Evolutionary conservation across 2,329 filamentous ascomycete species (phyloP).

Genomic region (Botrytis medusae): DNA sequence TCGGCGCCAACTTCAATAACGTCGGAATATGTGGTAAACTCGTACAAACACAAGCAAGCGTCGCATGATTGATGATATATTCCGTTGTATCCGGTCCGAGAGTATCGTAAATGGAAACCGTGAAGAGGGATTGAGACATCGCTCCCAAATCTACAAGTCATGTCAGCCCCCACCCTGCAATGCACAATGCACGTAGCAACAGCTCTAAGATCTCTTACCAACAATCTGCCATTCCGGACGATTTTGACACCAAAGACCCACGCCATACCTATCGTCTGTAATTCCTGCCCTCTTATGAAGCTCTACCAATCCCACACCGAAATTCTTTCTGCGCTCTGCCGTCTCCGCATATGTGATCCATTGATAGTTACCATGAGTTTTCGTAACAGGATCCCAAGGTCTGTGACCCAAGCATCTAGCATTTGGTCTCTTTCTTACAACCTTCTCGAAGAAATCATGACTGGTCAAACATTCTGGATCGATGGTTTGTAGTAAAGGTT

Average conservation of each 20-base stretch:
- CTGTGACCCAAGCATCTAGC: constrained; percentile 77
- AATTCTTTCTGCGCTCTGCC: constrained; percentile 75
- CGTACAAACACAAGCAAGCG: constrained; percentile 71
- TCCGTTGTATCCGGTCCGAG: constrained; percentile 88
- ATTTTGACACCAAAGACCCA: constrained; percentile 86
- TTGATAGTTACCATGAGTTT: constrained; percentile 71
- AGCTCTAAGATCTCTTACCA: constrained; percentile 46
- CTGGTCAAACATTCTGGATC: constrained; percentile 70
- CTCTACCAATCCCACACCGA: constrained; percentile 83
- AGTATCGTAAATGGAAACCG: constrained; percentile 94
- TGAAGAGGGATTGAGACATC: constrained; percentile 83
- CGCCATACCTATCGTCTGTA: constrained; percentile 64
- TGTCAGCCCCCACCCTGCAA: constrained; percentile 22
- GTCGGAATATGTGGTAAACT: constrained; percentile 79
- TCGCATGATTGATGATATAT: constrained; percentile 92
- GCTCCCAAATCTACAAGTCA: constrained; percentile 71
- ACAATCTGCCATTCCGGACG: constrained; percentile 86
- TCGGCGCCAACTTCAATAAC: constrained; percentile 75
- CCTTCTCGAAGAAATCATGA: constrained; percentile 77
- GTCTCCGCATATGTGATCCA: constrained; percentile 84
- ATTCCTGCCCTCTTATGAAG: constrained; percentile 74
- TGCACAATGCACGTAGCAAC: not conserved
- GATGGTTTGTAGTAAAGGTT: constrained; percentile 66
- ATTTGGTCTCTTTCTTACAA: constrained; percentile 62
- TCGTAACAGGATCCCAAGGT: constrained; percentile 71